A percentile compares a stretch with the other conserved stretches of the same genome.
Evolutionary conservation across 192 early-diverging fungal genomes (phyloP).

Genomic region (Cetraspora pellucida): DNA sequence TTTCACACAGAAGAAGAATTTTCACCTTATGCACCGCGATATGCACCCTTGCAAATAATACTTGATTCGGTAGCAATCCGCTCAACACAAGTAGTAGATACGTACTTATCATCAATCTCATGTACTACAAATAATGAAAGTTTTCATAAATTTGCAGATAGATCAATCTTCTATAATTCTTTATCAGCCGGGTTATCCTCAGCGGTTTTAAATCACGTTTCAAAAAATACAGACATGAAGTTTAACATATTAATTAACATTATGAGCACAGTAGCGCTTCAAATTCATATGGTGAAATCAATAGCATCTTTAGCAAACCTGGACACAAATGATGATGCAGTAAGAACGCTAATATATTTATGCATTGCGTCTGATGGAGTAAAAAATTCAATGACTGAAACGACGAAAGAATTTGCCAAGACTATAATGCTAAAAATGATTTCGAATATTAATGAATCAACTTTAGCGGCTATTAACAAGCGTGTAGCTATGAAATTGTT

Average conservation of each 20-base stretch:
- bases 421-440: constrained; percentile 23
- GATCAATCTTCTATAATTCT: constrained; percentile 41
- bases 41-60: constrained; percentile 8
- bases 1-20: constrained; percentile 24
- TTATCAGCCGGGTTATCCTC: constrained; percentile 38
- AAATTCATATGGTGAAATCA: constrained; percentile 40
- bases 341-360: constrained; percentile 39
- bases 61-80: not conserved
- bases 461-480: constrained; percentile 24
- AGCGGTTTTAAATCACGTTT: not conserved
- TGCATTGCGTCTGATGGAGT: constrained; percentile 33
- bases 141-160: constrained; percentile 29
- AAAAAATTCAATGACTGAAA: constrained; percentile 19
- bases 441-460: constrained; percentile 23
- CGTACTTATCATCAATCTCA: not conserved
- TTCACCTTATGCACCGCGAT: not conserved
- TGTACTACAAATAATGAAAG: constrained; percentile 21
- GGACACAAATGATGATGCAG: constrained; percentile 32
- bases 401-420: constrained; percentile 31
- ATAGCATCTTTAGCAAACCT: constrained; percentile 33
- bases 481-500: constrained; percentile 36
- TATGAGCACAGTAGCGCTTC: constrained; percentile 30
- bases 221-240: not conserved
- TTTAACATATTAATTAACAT: constrained; percentile 22
- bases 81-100: constrained; percentile 4